Percentiles rank a stretch among this genome's conserved stretches.
phyloP scores from a whole-genome alignment of 805 yeast species.

The Alloascoidea africana region DNA sequence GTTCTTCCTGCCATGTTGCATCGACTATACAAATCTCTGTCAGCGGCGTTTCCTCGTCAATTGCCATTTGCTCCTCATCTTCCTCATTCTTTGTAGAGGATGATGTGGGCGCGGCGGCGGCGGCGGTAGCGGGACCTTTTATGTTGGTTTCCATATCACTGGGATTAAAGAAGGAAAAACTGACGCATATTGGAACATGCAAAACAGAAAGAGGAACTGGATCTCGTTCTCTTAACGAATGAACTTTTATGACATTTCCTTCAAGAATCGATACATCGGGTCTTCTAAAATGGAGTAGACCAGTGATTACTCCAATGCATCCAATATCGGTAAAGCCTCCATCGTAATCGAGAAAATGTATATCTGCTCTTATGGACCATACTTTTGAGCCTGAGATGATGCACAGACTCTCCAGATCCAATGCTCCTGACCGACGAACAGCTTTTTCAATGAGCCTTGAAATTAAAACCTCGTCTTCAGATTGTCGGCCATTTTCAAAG shows the following conservation, averaged over 20 bases:
- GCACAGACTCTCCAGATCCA: constrained; percentile 83
- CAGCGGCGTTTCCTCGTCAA: constrained; percentile 48
- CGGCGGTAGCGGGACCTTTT: constrained; percentile 8
- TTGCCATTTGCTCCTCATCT: constrained; percentile 51
- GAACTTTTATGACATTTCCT: constrained; percentile 33
- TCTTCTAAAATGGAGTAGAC: constrained; percentile 64
- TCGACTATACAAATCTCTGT: constrained; percentile 36
- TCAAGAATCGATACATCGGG: constrained; percentile 64
- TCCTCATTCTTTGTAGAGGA: constrained; percentile 6
- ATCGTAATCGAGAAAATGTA: constrained; percentile 79
- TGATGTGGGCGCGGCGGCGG: constrained; percentile 5
- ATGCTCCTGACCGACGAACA: constrained; percentile 75
- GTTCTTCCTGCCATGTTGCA: constrained; percentile 65
- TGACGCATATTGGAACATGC: constrained; percentile 82
- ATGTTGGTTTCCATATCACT: constrained; percentile 5
- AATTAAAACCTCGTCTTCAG: constrained; percentile 72
- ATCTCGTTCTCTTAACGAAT: constrained; percentile 61
- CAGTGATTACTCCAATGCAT: constrained; percentile 82
- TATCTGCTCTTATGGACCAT: constrained; percentile 85
- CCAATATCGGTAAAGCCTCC: constrained; percentile 89
- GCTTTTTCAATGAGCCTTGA: constrained; percentile 84
- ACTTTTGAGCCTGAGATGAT: constrained; percentile 83
- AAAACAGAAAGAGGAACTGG: constrained; percentile 77
- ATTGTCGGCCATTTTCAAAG: constrained; percentile 58
- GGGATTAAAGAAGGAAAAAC: constrained; percentile 77